Conservation (phyloP, 1,139 yeast genomes). For the Saccharomyces hybrid region DNA sequence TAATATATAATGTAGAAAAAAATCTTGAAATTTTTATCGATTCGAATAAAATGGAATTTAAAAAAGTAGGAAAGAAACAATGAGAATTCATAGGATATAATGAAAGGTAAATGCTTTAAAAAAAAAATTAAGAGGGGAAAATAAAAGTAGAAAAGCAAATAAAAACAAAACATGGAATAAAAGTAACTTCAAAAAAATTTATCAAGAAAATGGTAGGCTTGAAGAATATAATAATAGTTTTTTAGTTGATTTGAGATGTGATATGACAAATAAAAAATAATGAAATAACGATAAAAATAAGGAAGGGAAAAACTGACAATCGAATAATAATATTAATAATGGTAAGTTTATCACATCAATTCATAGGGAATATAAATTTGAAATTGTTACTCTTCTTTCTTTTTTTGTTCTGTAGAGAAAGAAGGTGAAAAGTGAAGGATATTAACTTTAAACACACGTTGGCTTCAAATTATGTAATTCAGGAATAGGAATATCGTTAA, state of each 20-base stretch:
- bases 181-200: neutral
- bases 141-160: neutral
- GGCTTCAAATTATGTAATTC: slow-evolving; percentile 29
- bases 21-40: neutral
- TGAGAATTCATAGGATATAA: neutral
- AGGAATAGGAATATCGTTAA: slow-evolving; percentile 35
- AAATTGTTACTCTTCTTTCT: neutral
- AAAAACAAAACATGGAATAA: neutral
- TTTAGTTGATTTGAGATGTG: neutral
- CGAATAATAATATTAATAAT: neutral
- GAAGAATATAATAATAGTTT: neutral
- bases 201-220: neutral
- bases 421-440: neutral
- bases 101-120: neutral
- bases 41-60: neutral
- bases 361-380: neutral
- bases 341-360: neutral
- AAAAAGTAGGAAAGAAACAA: neutral
- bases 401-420: slow-evolving; percentile 1
- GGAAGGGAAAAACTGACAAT: neutral
- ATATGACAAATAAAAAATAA: neutral
- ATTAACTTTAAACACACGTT: slow-evolving; percentile 13
- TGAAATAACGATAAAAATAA: neutral
- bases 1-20: neutral
- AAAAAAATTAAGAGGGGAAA: neutral